Evolutionary conservation across 1,284 basidiomycete species (phyloP), one percentile per base, ranked within the genome.

Genomic region (Ganoderma lucidum): DNA sequence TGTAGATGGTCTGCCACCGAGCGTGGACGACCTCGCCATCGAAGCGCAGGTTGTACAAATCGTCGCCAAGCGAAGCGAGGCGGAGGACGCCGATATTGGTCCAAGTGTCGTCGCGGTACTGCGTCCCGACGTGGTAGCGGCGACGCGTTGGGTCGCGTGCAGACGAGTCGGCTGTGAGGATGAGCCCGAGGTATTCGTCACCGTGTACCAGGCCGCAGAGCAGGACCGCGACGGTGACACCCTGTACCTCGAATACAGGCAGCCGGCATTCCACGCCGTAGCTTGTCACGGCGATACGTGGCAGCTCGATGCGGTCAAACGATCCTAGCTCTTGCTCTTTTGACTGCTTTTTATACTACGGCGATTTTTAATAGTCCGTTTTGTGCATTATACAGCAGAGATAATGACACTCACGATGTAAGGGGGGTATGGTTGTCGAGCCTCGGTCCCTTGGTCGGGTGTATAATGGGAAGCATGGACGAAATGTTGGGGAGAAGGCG

Each of bases 11-110:
- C 0, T 55, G 53, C 66, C 66, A 67, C 42, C 19, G 14, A 9
- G 55, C 62, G 8, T 17, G 32, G 32, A 67, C 37, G 37, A 19
- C 17, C 51, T 48, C 56, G 8, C 66, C 66, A 12, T 37, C 12
- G 55, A 67, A 63, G 10, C 28, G n/a, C 15, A 69, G 28, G 37
- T 65, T 45, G 67, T 69, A 19, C 17, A 45, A 12, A 32, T 69
- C 63, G 3, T 10, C 30, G 2, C 63, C 63, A n/a, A 64, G 63
- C 2, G 12, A 19, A 6, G 53, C 63, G 14, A 56, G 9, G 3
- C 63, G 63, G 15, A 30, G 14, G 23, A 28, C 14, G 6, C 19
- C 23, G 14, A 15, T n/a, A 37, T 55, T 19, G 0, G 17, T 28
- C 19, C 37, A 32, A 0, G 14, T 23, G 8, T 30, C 14, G 41